These are phyloP conservation scores for Thraustotheca clavata DNA, from an alignment of 352 stramenopile genomes.

Conservation along the genomic window DNA sequence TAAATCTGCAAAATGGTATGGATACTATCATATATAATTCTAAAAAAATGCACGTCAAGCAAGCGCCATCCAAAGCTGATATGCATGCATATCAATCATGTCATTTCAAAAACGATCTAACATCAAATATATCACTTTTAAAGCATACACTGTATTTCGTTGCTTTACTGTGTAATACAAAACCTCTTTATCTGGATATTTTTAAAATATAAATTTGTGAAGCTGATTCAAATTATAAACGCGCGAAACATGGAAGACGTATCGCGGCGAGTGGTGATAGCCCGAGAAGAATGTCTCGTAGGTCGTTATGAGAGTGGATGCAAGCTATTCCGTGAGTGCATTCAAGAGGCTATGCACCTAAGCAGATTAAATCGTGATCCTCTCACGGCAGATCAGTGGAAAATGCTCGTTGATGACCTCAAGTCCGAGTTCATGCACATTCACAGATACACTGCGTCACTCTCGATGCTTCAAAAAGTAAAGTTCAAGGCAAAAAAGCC, in stretches of 20 bases:
- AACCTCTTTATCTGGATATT: too few species aligned
- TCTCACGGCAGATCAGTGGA: background rate
- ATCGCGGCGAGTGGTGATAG: background rate
- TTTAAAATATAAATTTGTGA: too few species aligned
- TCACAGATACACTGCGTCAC: background rate
- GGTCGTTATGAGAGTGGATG: background rate
- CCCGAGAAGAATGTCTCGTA: background rate
- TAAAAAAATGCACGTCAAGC: too few species aligned
- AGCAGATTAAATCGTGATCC: background rate
- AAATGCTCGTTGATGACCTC: background rate
- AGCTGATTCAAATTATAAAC: background rate
- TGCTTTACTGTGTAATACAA: too few species aligned
- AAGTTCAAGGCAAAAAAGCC: background rate
- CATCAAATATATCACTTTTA: too few species aligned
- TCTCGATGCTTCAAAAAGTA: background rate
- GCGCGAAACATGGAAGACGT: background rate
- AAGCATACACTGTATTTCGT: too few species aligned
- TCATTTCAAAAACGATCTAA: too few species aligned
- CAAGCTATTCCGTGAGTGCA: background rate
- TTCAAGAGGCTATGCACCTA: background rate
- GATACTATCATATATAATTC: too few species aligned
- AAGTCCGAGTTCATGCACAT: background rate
- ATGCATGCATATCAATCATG: too few species aligned
- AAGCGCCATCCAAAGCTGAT: too few species aligned
- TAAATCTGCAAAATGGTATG: too few species aligned